Evolutionary conservation across 179 eudicot genomes (phyloP).

Genomic region (Vitellaria paradoxa): DNA sequence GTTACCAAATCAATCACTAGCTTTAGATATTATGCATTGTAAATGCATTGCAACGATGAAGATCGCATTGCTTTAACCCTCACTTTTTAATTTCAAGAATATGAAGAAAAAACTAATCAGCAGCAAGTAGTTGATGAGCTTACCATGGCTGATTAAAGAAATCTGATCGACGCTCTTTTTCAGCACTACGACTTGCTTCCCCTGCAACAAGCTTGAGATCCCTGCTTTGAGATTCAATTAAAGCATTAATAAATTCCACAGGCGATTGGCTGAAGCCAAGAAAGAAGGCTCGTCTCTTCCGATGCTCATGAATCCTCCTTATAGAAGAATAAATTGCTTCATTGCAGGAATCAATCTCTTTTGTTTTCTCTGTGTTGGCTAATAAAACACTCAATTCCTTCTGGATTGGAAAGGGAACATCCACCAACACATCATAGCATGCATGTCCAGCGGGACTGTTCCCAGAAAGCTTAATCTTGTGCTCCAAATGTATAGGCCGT

Average conservation of each 20-base stretch:
- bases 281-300: constrained; percentile 79
- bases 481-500: constrained; percentile 89
- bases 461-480: constrained; percentile 77
- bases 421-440: constrained; percentile 89
- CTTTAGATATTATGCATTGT: background rate
- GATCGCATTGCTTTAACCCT: background rate
- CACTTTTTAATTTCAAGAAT: background rate
- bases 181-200: constrained; percentile 75
- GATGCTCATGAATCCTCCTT: constrained; percentile 88
- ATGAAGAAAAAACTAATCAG: background rate
- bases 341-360: constrained; percentile 80
- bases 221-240: constrained; percentile 81
- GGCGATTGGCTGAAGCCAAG: constrained; percentile 95
- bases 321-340: constrained; percentile 78
- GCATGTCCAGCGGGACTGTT: constrained; percentile 75
- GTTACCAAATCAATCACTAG: background rate
- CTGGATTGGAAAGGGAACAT: constrained; percentile 88
- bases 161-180: constrained; percentile 76
- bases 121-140: constrained; percentile 20
- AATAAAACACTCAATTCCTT: constrained; percentile 73
- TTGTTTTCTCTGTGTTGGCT: constrained; percentile 80
- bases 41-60: background rate
- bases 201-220: constrained; percentile 78
- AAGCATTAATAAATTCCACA: constrained; percentile 74
- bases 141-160: constrained; percentile 95